Base-by-base conservation (phyloP, 768 basidiomycete species). In the Auricularia heimuer region DNA sequence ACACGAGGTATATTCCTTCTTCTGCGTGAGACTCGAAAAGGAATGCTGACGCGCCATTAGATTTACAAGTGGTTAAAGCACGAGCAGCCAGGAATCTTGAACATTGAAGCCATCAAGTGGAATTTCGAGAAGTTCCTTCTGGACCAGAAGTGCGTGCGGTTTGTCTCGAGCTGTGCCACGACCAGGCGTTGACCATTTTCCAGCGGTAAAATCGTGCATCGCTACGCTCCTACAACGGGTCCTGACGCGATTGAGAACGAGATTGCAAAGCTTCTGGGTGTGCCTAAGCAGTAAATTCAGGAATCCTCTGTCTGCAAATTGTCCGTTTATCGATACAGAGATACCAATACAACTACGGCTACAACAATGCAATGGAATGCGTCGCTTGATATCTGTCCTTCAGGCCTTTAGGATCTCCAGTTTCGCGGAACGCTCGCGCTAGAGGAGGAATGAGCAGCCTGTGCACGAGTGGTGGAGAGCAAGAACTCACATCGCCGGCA, bases 41-140 rank as follows among this genome's bases (percentile, higher is more conserved):
- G 14, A 58, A n/a, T 34, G n/a, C 21, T 35, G 33, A 33, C 51
- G 21, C 64, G 14, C 47, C 34, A 18, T 16, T 21, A 34, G 39
- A 63, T 94, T 0, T 95, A 82, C 80, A 83, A 88, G 65, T 94
- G 85, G 84, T 81, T 96, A 68, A 96, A 97, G 79, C 77, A 79
- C 34, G 79, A 92, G 75, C 92, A 92, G 73, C 69, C 89, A 3
- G 90, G 89, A 2, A 68, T 92, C 29, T 71, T 92, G 61, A 89
- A 90, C 18, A 75, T 90, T 61, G 79, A 82, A 1, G 80, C 88
- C 51, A 89, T 92, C 77, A 91, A 92, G 88, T 94, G 92, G 92
- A 94, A 94, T 75, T 93, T 93, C 74, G 90, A 92, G 75, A 92
- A 92, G 74, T 64, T 62, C 18, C 63, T 64, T 16, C 6, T 63